Percentiles rank a stretch among this genome's conserved stretches.
phyloP scores from a whole-genome alignment of 2,329 filamentous ascomycete species.

The Thielaviopsis ethacetica region DNA sequence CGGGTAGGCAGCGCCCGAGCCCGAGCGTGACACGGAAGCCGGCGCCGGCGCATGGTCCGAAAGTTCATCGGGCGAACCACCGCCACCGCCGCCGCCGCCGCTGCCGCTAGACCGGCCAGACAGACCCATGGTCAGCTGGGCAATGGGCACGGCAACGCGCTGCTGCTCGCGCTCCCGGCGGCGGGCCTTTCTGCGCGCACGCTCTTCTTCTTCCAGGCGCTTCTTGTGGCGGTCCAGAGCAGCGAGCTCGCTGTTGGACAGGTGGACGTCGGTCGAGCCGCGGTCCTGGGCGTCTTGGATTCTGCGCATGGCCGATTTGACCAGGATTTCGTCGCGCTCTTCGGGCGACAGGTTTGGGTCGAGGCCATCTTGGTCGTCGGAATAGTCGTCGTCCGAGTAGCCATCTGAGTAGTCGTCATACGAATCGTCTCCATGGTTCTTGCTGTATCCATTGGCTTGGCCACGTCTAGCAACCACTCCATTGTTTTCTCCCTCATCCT shows the following conservation, averaged over 20 bases:
- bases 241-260: constrained; percentile 65
- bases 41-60: background rate
- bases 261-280: constrained; percentile 62
- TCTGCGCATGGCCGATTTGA: constrained; percentile 62
- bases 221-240: constrained; percentile 56
- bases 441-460: constrained; percentile 13
- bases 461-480: constrained; percentile 11
- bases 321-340: constrained; percentile 57
- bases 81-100: background rate
- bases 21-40: background rate
- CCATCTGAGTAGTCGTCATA: constrained; percentile 29
- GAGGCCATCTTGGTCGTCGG: constrained; percentile 30
- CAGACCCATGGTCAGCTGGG: constrained; percentile 23
- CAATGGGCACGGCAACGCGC: constrained; percentile 36
- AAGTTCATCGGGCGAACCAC: constrained; percentile 2
- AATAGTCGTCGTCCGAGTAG: constrained; percentile 22
- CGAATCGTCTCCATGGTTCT: constrained; percentile 26
- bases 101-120: background rate
- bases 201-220: constrained; percentile 35
- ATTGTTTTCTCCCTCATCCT: constrained; percentile 29
- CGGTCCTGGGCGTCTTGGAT: constrained; percentile 63
- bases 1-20: constrained; percentile 3
- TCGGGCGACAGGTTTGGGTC: constrained; percentile 36
- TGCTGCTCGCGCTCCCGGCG: constrained; percentile 23
- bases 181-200: constrained; percentile 17